phyloP scores from a whole-genome alignment of 2,329 filamentous ascomycete species.

The Dothidotthia symphoricarpi region DNA sequence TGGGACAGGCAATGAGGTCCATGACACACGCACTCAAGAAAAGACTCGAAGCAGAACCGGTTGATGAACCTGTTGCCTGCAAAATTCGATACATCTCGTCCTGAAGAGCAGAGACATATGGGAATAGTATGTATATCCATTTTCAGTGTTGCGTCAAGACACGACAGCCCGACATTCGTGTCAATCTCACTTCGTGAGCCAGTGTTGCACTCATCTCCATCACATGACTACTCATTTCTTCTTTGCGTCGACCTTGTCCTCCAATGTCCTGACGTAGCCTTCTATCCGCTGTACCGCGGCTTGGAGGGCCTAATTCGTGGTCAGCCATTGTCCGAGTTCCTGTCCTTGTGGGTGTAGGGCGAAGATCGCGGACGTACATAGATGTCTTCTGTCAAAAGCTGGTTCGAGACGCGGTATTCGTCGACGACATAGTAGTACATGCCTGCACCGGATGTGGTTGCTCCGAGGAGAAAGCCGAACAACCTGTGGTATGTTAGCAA shows the following conservation, averaged over 20 bases:
- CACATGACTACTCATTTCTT: conserved; percentile 13
- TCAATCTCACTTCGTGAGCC: too few species aligned
- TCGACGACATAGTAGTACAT: conserved; percentile 92
- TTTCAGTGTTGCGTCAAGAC: neutral
- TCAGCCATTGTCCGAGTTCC: conserved; percentile 13
- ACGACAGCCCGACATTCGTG: too few species aligned
- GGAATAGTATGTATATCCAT: neutral
- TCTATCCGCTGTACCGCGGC: conserved; percentile 82
- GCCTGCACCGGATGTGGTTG: conserved; percentile 71
- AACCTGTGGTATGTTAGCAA: conserved; percentile 55
- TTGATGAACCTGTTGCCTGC: too few species aligned
- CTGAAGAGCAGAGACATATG: too few species aligned
- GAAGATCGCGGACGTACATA: conserved; percentile 64
- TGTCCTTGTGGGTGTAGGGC: neutral
- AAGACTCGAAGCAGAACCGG: too few species aligned
- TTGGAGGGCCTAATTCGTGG: conserved; percentile 66
- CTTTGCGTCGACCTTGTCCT: conserved; percentile 68
- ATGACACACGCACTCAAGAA: too few species aligned
- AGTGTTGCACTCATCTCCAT: too few species aligned
- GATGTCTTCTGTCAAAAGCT: conserved; percentile 91
- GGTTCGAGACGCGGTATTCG: conserved; percentile 91
- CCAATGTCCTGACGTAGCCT: conserved; percentile 76
- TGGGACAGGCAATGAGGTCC: too few species aligned
- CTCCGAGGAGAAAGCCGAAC: conserved; percentile 87
- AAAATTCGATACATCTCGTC: neutral